Base-by-base conservation (phyloP, 73 alveolate genomes). In the Paramecium sexaurelia region DNA sequence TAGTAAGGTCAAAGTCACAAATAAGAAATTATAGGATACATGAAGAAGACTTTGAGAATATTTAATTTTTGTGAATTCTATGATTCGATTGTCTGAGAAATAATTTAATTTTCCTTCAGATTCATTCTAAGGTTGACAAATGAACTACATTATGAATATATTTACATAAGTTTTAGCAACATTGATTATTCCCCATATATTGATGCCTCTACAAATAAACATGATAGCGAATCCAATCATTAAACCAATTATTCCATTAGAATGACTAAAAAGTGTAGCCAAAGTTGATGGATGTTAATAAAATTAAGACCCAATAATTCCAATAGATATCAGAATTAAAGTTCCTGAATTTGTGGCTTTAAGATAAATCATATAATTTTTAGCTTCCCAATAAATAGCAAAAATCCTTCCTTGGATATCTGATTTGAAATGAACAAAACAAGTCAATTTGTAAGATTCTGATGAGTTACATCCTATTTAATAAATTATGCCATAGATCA, bases 291-390 rank as follows among this genome's bases (percentile, higher is more conserved):
- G 26, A 17, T 78, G 15, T 37, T 71, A 37, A 78, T 41, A 78
- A 9, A 37, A 26, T n/a, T 29, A 24, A 5, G 73, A 32, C 3
- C 90, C 90, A 19, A 78, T 78, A 20, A 78, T 2, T 40, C 75
- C 68, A n/a, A 78, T 19, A 2, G 75, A 32, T 4, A 37, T 61
- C 41, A 78, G 11, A 11, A 19, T 9, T 61, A 78, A 29, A 19
- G 90, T 24, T 78, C 90, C 90, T 36, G 90, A 39, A 45, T 78
- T 78, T 22, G 75, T 78, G 2, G 55, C 69, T 78, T 78, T 78
- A 20, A 40, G 55, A 33, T 39, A 78, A 7, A 78, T 78, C 90
- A 78, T 78, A 19, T 78, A 78, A 45, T 78, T 78, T 45, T 17
- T 78, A 43, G 90, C 55, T 78, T 78, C 90, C 90, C 90, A 78